Conservation (phyloP, 164 flowering plant species). For the Vitis vinifera region DNA sequence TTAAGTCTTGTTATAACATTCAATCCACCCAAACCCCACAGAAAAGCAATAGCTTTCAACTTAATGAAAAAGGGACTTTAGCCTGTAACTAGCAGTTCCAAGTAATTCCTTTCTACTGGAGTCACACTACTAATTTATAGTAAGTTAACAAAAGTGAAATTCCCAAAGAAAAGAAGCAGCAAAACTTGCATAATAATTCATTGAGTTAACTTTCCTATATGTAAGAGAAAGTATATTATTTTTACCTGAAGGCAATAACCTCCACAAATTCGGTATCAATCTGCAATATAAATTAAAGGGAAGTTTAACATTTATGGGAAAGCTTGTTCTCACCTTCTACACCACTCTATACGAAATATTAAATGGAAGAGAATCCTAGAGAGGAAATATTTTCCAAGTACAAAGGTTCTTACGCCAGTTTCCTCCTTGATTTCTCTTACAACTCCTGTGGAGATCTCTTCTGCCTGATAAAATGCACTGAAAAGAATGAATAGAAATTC, state of each 20-base stretch:
- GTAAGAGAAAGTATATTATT: not conserved
- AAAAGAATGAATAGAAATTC: not conserved
- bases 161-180: no score
- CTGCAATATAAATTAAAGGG: constrained; percentile 35
- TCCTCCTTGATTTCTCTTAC: constrained; percentile 93
- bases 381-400: not conserved
- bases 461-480: constrained; percentile 44
- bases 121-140: no score
- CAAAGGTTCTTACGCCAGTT: constrained; percentile 72
- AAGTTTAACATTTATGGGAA: not conserved
- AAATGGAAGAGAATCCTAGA: not conserved
- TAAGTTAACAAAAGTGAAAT: no score
- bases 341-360: not conserved
- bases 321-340: not conserved
- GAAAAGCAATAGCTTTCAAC: no score
- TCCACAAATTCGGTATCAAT: constrained; percentile 84
- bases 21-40: no score
- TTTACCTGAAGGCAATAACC: constrained; percentile 88
- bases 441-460: constrained; percentile 82
- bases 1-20: no score
- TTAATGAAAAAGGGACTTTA: no score
- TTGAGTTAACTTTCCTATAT: not conserved
- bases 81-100: no score
- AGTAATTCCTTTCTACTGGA: no score
- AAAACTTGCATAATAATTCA: no score